A percentile compares a stretch with the other conserved stretches of the same genome.
These are phyloP conservation scores for Zoysia pacifica DNA, from an alignment of 176 grass and related monocot species.

Conservation along the genomic window DNA sequence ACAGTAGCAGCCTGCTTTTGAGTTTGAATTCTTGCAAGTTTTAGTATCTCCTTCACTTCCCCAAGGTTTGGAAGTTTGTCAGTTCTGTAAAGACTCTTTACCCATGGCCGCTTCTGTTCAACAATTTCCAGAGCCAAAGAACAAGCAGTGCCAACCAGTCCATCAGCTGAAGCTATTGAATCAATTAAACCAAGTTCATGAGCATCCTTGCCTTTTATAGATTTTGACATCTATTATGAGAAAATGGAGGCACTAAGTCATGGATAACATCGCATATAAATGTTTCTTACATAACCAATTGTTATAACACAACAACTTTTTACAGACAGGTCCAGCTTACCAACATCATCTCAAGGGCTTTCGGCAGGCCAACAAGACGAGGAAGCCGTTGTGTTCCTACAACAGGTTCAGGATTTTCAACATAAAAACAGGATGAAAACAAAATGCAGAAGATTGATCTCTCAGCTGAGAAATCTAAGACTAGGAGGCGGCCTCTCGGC, in stretches of 20 bases:
- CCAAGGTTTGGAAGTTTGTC: slow-evolving; percentile 59
- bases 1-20: slow-evolving; percentile 57
- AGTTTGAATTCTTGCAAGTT: slow-evolving; percentile 63
- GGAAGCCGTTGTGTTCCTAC: slow-evolving; percentile 87
- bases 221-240: slow-evolving; percentile 67
- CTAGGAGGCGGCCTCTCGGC: background rate
- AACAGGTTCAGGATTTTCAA: slow-evolving; percentile 26
- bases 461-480: slow-evolving; percentile 14
- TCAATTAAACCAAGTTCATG: slow-evolving; percentile 66
- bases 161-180: slow-evolving; percentile 55
- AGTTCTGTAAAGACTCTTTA: slow-evolving; percentile 76
- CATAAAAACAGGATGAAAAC: slow-evolving; percentile 17
- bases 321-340: slow-evolving; percentile 47
- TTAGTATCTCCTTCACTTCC: slow-evolving; percentile 59
- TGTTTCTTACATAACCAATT: slow-evolving; percentile 29
- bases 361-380: slow-evolving; percentile 81
- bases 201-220: slow-evolving; percentile 77
- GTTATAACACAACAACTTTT: background rate
- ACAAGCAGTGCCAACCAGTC: slow-evolving; percentile 61
- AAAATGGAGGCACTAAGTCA: slow-evolving; percentile 17
- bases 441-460: slow-evolving; percentile 10
- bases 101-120: slow-evolving; percentile 66
- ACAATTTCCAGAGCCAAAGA: slow-evolving; percentile 72
- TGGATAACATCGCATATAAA: slow-evolving; percentile 1
- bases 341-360: slow-evolving; percentile 87